phyloP scores from a whole-genome alignment of 2,329 filamentous ascomycete genomes.

The Sordariomycetes sp. region DNA sequence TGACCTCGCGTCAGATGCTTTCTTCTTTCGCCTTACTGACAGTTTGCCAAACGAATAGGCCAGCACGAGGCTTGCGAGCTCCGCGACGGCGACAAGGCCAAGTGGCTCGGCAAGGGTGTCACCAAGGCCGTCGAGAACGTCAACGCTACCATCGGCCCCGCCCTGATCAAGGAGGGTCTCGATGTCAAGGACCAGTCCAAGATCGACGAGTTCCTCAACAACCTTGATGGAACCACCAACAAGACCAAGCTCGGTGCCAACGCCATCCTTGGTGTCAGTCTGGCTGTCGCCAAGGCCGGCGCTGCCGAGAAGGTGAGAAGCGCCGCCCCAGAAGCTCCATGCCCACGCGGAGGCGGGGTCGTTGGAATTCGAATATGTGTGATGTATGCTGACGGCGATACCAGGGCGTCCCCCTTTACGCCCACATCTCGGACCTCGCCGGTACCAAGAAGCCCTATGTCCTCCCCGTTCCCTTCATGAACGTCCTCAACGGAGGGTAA shows the following conservation, averaged over 20 bases:
- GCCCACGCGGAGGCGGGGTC: background rate
- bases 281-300: slow-evolving; percentile 80
- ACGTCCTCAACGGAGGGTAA: slow-evolving; percentile 72
- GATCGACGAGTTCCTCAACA: slow-evolving; percentile 75
- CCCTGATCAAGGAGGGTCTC: slow-evolving; percentile 70
- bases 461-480: slow-evolving; percentile 86
- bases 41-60: slow-evolving; percentile 36
- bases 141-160: slow-evolving; percentile 70
- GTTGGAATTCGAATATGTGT: background rate
- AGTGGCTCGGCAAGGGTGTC: slow-evolving; percentile 83
- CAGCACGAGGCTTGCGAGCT: slow-evolving; percentile 88
- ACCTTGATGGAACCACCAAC: slow-evolving; percentile 75
- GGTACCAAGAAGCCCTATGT: slow-evolving; percentile 89
- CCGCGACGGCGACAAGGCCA: slow-evolving; percentile 78
- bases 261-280: slow-evolving; percentile 74
- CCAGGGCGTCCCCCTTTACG: slow-evolving; percentile 71
- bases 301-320: slow-evolving; percentile 66
- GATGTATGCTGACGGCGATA: background rate
- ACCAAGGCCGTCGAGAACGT: slow-evolving; percentile 79
- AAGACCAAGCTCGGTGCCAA: slow-evolving; percentile 85
- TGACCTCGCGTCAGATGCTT: slow-evolving; percentile 6
- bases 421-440: slow-evolving; percentile 77
- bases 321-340: background rate
- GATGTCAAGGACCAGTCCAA: slow-evolving; percentile 81
- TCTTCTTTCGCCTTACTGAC: slow-evolving; percentile 9